Evolutionary conservation across 495 filamentous ascomycete species (phyloP).

Genomic region (Penicillium macrosclerotiorum): DNA sequence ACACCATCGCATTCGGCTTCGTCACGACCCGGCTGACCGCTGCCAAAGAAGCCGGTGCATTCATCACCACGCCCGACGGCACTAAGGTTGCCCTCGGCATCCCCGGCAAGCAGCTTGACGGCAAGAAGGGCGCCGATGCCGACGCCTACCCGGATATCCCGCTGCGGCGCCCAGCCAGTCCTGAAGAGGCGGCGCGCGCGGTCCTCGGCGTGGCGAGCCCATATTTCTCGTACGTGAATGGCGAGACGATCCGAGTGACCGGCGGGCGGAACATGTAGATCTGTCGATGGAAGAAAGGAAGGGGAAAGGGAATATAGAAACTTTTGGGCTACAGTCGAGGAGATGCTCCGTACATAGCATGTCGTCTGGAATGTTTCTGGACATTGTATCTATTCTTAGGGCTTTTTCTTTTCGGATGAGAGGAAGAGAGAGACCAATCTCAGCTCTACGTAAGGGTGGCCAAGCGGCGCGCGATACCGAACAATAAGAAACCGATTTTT

Average conservation of each 20-base stretch:
- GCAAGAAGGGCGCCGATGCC: conserved; percentile 35
- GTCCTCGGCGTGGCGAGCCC: conserved; percentile 79
- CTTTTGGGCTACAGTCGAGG: background rate
- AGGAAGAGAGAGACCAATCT: too few species aligned
- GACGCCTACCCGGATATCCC: conserved; percentile 64
- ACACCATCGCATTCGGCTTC: conserved; percentile 79
- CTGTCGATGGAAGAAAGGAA: background rate
- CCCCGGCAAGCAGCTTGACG: conserved; percentile 53
- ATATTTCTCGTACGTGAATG: conserved; percentile 75
- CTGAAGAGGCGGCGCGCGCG: conserved; percentile 75
- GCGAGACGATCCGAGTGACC: conserved; percentile 81
- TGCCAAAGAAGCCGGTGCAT: conserved; percentile 76
- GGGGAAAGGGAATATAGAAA: background rate
- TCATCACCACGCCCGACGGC: conserved; percentile 71
- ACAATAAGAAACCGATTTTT: too few species aligned
- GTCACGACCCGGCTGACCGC: conserved; percentile 75
- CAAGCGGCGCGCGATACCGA: too few species aligned
- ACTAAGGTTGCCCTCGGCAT: conserved; percentile 78
- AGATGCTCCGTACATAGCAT: background rate
- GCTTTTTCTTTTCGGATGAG: too few species aligned
- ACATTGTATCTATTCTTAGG: too few species aligned
- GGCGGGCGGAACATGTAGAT: conserved; percentile 77
- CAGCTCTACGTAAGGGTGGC: too few species aligned
- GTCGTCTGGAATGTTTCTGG: too few species aligned
- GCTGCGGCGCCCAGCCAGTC: conserved; percentile 67